Base-by-base conservation (phyloP, 1,284 basidiomycete species). In the Moesziomyces antarcticus region DNA sequence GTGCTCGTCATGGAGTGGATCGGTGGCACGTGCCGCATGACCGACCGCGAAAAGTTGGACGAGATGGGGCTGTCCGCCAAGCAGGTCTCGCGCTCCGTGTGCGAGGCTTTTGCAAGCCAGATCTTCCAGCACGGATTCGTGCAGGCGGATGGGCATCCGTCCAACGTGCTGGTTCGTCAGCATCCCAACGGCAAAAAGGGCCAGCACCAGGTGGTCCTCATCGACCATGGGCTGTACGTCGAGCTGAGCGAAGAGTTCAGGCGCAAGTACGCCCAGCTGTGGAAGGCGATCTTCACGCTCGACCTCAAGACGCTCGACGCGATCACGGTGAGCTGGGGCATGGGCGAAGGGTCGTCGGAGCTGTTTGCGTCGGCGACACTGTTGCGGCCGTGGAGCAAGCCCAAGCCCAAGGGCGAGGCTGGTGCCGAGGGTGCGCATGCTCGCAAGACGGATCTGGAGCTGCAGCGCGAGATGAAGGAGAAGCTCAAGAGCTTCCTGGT, bases 41-140 rank as follows among this genome's bases (percentile, higher is more conserved):
- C 78, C 6, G 78, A 81, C 55, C 50, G 66, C 5, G 57, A 70
- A 7, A 68, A 63, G 50, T 44, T 81, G 13, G 64, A 69, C 18
- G 71, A 71, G 43, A 75, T 77, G 75, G 79, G 77, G 5, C 51
- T 81, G 43, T 64, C 50, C 20, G 70, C 73, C n/a, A 70, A 68
- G 44, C 62, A 56, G 33, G 80, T 80, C 2, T 70, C 73, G 10
- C 50, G 55, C 21, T 71, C 62, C 35, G 78, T 80, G 3, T 78
- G 76, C 53, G 79, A 81, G 43, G 75, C 75, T 7, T 79, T 78
- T 53, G 72, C 80, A 2, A 72, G 74, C 33, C 77, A 79, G 55
- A 80, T 81, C 50, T 81, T 81, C 55, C 77, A 80, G 51, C 73
- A 79, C 48, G 80, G 80, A 2, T 76, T 79, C 37, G 71, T 81